Evolutionary conservation across 805 yeast species (phyloP).

Genomic region (Candida fluviatilis): DNA sequence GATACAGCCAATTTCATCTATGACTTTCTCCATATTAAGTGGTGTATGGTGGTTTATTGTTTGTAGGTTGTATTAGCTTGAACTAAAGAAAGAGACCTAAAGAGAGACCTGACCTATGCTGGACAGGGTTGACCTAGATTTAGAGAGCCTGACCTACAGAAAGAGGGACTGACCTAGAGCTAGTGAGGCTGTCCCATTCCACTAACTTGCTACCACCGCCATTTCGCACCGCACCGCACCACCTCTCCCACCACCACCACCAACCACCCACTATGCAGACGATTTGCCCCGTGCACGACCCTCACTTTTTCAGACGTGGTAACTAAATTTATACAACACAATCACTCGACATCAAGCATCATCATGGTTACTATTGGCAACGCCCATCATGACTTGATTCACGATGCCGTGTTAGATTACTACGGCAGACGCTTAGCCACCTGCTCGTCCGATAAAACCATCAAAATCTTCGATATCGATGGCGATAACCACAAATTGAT

Average conservation of each 20-base stretch:
- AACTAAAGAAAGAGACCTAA: too few species aligned
- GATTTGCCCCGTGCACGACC: not conserved
- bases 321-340: not conserved
- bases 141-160: too few species aligned
- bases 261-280: not conserved
- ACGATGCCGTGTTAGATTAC: slow-evolving; percentile 95
- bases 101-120: too few species aligned
- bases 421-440: slow-evolving; percentile 96
- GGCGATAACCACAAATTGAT: slow-evolving; percentile 70
- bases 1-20: slow-evolving; percentile 17
- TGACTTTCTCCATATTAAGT: slow-evolving; percentile 16
- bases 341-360: not conserved
- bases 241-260: not conserved
- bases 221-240: too few species aligned
- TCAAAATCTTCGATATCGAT: slow-evolving; percentile 87
- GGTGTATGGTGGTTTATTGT: too few species aligned
- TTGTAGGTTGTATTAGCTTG: too few species aligned
- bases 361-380: slow-evolving; percentile 78
- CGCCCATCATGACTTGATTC: slow-evolving; percentile 90
- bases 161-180: too few species aligned
- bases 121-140: too few species aligned
- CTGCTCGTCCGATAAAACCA: slow-evolving; percentile 93
- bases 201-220: too few species aligned
- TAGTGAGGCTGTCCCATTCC: too few species aligned
- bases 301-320: not conserved